Evolutionary conservation across 2,329 filamentous ascomycete species (phyloP).

Genomic region (Cordyceps fumosorosea): DNA sequence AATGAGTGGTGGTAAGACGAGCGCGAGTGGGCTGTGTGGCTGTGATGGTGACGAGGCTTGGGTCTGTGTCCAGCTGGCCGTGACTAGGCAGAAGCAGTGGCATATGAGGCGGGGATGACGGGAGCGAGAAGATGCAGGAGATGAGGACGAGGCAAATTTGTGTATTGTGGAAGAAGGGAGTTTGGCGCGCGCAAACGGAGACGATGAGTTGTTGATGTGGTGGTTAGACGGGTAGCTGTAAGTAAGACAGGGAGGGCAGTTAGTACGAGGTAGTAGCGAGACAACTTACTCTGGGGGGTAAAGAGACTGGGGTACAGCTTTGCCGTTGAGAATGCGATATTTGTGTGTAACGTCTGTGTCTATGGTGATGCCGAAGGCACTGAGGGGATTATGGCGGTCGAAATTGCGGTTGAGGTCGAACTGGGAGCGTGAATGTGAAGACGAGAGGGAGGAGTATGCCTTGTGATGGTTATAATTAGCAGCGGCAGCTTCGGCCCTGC

Average conservation of each 20-base stretch:
- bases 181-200: background rate
- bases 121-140: background rate
- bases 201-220: background rate
- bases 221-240: background rate
- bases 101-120: background rate
- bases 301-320: constrained; percentile 24
- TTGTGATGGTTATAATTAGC: background rate
- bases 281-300: constrained; percentile 15
- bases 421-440: background rate
- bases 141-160: background rate
- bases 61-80: background rate
- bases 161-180: background rate
- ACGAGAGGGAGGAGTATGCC: background rate
- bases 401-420: constrained; percentile 8
- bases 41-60: background rate
- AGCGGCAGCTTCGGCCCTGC: background rate
- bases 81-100: background rate
- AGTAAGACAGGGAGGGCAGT: background rate
- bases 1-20: background rate
- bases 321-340: constrained; percentile 27
- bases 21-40: background rate
- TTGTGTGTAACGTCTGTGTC: constrained; percentile 22
- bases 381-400: constrained; percentile 22
- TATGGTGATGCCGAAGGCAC: constrained; percentile 23
- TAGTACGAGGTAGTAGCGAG: too few species aligned